These are phyloP conservation scores for Stephanodiscus triporus DNA, from an alignment of 108 stramenopile genomes.

Conservation along the genomic window DNA sequence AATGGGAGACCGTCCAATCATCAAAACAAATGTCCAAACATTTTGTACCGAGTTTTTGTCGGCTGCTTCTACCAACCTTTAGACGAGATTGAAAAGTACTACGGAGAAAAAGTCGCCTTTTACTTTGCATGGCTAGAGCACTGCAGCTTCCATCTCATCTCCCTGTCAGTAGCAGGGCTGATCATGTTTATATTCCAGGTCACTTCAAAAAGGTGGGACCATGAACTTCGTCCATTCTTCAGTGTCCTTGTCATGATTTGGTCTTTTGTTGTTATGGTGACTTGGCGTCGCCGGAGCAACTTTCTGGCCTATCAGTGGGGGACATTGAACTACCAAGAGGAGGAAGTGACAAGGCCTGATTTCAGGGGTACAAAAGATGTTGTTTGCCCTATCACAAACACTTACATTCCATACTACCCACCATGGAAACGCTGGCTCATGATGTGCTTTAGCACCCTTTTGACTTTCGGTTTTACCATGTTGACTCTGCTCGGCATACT, in stretches of 20 bases:
- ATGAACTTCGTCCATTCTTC: conserved; percentile 70
- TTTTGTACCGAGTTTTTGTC: conserved; percentile 73
- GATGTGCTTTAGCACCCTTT: conserved; percentile 79
- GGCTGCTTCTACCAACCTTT: conserved; percentile 90
- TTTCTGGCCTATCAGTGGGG: conserved; percentile 90
- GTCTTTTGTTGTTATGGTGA: conserved; percentile 91
- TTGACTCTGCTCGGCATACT: conserved; percentile 79
- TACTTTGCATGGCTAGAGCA: conserved; percentile 99
- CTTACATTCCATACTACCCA: conserved; percentile 84
- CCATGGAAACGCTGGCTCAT: conserved; percentile 85
- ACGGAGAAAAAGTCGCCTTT: conserved; percentile 96
- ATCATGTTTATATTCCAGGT: conserved; percentile 75
- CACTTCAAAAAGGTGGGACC: conserved; percentile 68
- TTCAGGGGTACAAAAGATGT: conserved; percentile 83
- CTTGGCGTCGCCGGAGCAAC: conserved; percentile 88
- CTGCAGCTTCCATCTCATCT: conserved; percentile 81
- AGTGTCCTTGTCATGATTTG: conserved; percentile 88
- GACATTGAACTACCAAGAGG: conserved; percentile 88
- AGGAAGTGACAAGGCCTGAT: conserved; percentile 91
- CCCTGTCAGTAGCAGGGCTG: conserved; percentile 72
- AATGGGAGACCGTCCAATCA: conserved; percentile 1
- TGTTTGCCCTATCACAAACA: conserved; percentile 71
- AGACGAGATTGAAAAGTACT: conserved; percentile 94
- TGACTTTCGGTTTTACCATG: conserved; percentile 78
- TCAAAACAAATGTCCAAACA: conserved; percentile 45